A percentile compares a stretch with the other conserved stretches of the same genome.
These are phyloP conservation scores for Trifolium pratense DNA, from an alignment of 306 rosid species.

Conservation along the genomic window DNA sequence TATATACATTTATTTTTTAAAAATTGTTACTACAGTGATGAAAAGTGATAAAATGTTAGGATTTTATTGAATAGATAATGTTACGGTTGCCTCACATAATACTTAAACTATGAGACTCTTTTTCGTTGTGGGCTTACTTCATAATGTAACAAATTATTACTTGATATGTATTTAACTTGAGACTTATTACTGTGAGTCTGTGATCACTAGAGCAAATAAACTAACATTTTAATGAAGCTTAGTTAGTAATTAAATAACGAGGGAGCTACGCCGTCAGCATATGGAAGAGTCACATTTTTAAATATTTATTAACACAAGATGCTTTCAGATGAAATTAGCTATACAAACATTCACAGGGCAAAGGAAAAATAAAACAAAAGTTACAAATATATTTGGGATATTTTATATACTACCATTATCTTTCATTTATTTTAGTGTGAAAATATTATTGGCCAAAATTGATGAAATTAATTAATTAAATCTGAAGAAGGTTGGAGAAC, in stretches of 20 bases:
- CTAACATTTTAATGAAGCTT: neutral
- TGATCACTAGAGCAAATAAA: conserved; percentile 15
- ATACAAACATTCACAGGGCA: conserved; percentile 11
- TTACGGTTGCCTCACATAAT: no score
- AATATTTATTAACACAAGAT: conserved; percentile 19
- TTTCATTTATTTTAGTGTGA: neutral
- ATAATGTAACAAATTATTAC: no score
- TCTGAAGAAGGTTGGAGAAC: conserved; percentile 25
- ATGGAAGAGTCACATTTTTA: conserved; percentile 21
- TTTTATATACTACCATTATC: neutral
- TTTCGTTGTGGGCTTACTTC: no score
- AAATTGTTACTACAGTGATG: no score
- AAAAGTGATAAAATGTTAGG: no score
- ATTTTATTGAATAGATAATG: no score
- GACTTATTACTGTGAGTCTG: conserved; percentile 24
- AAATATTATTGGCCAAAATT: neutral
- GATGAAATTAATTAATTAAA: neutral
- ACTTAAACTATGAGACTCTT: no score
- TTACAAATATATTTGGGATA: conserved; percentile 17
- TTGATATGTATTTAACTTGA: no score
- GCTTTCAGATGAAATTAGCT: conserved; percentile 34
- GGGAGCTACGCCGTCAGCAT: conserved; percentile 28
- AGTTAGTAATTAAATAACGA: conserved; percentile 25
- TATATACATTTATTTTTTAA: no score
- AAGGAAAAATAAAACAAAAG: neutral